Base-by-base conservation (phyloP, 768 basidiomycete genomes). In the Lactarius deliciosus region DNA sequence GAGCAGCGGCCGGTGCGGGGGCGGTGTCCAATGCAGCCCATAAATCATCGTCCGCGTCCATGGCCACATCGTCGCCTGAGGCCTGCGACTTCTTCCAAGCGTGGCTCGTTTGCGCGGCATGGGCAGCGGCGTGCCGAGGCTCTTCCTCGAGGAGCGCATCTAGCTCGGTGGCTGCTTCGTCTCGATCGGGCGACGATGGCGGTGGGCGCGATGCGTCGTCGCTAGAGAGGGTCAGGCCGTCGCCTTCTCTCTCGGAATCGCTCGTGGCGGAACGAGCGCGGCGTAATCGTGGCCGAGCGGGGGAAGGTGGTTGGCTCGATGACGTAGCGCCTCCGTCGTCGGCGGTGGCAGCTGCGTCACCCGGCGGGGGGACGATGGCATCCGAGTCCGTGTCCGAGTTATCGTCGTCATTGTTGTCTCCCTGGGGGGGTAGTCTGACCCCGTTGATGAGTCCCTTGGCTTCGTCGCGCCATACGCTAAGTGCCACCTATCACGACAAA, bases 381-480 rank as follows among this genome's bases (percentile, higher is more conserved):
- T 85, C 85, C 13, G 83, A 78, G 68, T 86, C 85, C 60, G 73
- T 38, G 16, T 61, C 61, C n/a, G 81, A 81, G 63, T 83, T 81
- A 57, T 81, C 81, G 8, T 81, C 78, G 3, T 81, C 81, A 7
- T 81, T 78, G 3, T 78, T 71, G 47, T 73, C 74, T 7, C 63
- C 70, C 53, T 63, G 43, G 30, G 77, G 72, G 1, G 61, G 50
- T n/a, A 66, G 72, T 28, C 36, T 55, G 28, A 57, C 45, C 0
- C 77, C 79, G 34, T 83, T 77, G 60, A 77, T 70, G 20, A 78
- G 61, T 7, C 82, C 81, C 32, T 81, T 78, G 38, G 82, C 83
- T 74, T 92, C 87, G 73, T 94, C 90, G 63, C 83, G 80, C 90
- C 91, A 94, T 22, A 87, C 85, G n/a, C 87, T 85, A 28, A 93